Evolutionary conservation across 2,329 filamentous ascomycete genomes (phyloP).

Genomic region (Fusarium torreyae): DNA sequence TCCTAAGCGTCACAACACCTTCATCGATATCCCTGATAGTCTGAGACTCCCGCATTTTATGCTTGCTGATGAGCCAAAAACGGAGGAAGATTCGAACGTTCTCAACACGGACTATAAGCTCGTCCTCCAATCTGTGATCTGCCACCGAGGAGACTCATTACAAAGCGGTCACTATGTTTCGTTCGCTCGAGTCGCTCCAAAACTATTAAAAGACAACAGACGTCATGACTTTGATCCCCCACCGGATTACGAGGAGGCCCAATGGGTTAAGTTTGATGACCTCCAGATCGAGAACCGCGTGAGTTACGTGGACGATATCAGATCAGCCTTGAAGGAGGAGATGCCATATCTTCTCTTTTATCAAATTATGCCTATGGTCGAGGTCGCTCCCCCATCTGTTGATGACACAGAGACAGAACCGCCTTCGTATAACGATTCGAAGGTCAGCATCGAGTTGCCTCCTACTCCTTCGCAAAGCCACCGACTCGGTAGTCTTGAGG

Average conservation of each 20-base stretch:
- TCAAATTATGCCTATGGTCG: slow-evolving; percentile 89
- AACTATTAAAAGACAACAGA: slow-evolving; percentile 72
- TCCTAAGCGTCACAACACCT: slow-evolving; percentile 81
- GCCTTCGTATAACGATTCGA: slow-evolving; percentile 72
- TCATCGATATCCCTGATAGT: slow-evolving; percentile 87
- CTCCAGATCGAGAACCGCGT: slow-evolving; percentile 79
- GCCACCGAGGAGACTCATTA: slow-evolving; percentile 88
- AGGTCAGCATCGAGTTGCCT: slow-evolving; percentile 58
- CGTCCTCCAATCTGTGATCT: slow-evolving; percentile 90
- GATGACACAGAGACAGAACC: slow-evolving; percentile 66
- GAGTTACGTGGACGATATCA: slow-evolving; percentile 81
- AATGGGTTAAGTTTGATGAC: slow-evolving; percentile 96
- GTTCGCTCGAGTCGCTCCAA: slow-evolving; percentile 82
- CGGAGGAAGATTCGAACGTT: slow-evolving; percentile 69
- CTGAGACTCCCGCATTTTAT: slow-evolving; percentile 93
- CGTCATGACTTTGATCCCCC: slow-evolving; percentile 70
- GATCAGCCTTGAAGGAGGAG: slow-evolving; percentile 83
- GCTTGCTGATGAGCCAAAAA: slow-evolving; percentile 78
- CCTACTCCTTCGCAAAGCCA: slow-evolving; percentile 44
- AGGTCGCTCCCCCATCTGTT: slow-evolving; percentile 68
- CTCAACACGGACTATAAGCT: slow-evolving; percentile 94
- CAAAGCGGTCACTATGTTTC: slow-evolving; percentile 94
- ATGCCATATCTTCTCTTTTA: slow-evolving; percentile 97
- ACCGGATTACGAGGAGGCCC: slow-evolving; percentile 77
- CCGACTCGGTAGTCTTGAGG: slow-evolving; percentile 41